These are phyloP conservation scores for Pseudognaphalium luteoalbum DNA, from an alignment of 129 eudicot genomes.

Conservation along the genomic window DNA sequence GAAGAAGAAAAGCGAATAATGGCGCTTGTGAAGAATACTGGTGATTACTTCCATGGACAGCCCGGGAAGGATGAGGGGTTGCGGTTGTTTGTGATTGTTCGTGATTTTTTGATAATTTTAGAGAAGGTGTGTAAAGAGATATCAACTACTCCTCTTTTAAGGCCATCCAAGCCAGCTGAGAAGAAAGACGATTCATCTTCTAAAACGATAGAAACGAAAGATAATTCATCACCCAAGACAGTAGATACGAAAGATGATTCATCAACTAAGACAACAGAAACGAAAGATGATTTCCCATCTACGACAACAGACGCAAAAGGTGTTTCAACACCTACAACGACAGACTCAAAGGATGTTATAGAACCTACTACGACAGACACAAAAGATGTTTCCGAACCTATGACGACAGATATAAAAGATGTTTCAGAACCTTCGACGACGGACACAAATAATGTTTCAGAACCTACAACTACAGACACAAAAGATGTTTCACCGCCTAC, in stretches of 20 bases:
- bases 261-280: neutral
- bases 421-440: neutral
- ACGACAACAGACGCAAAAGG: neutral
- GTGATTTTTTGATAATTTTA: constrained; percentile 78
- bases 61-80: constrained; percentile 89
- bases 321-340: neutral
- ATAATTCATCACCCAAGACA: constrained; percentile 1
- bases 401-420: neutral
- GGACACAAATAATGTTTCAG: neutral
- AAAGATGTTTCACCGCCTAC: too few species aligned
- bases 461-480: neutral
- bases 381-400: too few species aligned
- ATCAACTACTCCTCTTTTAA: constrained; percentile 41
- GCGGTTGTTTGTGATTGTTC: constrained; percentile 74
- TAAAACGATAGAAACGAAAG: neutral
- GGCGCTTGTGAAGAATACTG: constrained; percentile 81
- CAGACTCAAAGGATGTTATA: neutral
- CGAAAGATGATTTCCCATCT: constrained; percentile 7
- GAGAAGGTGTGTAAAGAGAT: constrained; percentile 81
- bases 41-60: constrained; percentile 89
- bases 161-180: constrained; percentile 32
- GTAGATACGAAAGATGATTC: constrained; percentile 33
- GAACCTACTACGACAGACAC: neutral
- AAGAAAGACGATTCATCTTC: constrained; percentile 15
- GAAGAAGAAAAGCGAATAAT: constrained; percentile 87